These are phyloP conservation scores for Mucor indicus DNA, from an alignment of 371 early-diverging fungal species.

Conservation along the genomic window DNA sequence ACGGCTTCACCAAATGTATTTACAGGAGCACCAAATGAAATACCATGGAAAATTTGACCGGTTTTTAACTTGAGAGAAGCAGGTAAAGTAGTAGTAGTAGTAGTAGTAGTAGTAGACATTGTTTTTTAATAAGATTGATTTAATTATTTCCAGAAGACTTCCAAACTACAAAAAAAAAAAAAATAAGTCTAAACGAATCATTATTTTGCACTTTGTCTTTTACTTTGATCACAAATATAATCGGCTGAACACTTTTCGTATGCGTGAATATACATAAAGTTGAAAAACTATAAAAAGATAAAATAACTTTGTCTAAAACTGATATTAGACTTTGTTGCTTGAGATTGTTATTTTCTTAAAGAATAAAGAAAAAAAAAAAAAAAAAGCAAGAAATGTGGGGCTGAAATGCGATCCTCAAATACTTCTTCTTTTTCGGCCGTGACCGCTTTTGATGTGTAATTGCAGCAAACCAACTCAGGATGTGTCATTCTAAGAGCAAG, in stretches of 20 bases:
- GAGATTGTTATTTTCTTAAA: no score
- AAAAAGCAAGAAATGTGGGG: no score
- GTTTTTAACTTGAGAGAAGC: slow-evolving; percentile 75
- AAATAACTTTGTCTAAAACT: no score
- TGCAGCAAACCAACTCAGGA: no score
- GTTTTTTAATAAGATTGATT: slow-evolving; percentile 10
- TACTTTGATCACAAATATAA: slow-evolving; percentile 82
- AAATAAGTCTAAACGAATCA: not conserved
- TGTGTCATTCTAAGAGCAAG: no score
- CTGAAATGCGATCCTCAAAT: no score
- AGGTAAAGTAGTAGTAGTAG: no score
- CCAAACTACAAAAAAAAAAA: slow-evolving; percentile 44
- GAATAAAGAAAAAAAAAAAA: no score
- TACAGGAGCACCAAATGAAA: slow-evolving; percentile 71
- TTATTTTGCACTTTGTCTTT: slow-evolving; percentile 3
- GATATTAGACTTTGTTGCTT: no score
- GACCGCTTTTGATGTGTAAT: no score
- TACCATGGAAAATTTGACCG: slow-evolving; percentile 74
- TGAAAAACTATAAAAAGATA: slow-evolving; percentile 3
- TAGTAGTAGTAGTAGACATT: not conserved
- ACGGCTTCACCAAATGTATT: slow-evolving; percentile 73
- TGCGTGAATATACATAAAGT: slow-evolving; percentile 79
- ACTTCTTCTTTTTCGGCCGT: no score
- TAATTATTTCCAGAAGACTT: slow-evolving; percentile 44
- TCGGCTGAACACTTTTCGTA: slow-evolving; percentile 80